Evolutionary conservation across 345 rosid species (phyloP).

Genomic region (Sonneratia alba): DNA sequence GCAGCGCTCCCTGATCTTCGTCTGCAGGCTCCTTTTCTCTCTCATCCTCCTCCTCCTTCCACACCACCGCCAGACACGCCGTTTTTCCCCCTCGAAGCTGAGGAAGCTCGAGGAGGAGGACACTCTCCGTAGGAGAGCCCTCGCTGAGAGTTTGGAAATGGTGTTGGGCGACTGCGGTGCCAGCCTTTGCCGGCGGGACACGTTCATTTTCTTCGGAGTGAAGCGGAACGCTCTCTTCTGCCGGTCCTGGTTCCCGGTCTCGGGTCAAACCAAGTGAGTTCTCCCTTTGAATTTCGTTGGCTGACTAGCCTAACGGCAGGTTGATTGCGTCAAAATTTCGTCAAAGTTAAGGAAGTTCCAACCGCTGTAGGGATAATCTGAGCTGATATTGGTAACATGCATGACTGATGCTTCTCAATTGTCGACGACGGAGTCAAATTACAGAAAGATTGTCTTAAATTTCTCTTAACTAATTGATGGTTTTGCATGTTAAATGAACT

Average conservation of each 20-base stretch:
- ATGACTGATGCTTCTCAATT: neutral
- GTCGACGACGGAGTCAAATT: neutral
- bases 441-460: no score
- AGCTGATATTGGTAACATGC: neutral
- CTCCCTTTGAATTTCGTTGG: neutral
- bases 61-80: slow-evolving; percentile 32
- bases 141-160: slow-evolving; percentile 67
- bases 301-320: neutral
- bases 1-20: slow-evolving; percentile 32
- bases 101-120: slow-evolving; percentile 83
- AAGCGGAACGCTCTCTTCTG: slow-evolving; percentile 69
- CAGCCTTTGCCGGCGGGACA: slow-evolving; percentile 30
- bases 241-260: slow-evolving; percentile 74
- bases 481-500: neutral
- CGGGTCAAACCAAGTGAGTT: slow-evolving; percentile 53
- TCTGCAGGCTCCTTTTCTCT: slow-evolving; percentile 43
- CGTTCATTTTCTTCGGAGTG: slow-evolving; percentile 54
- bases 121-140: slow-evolving; percentile 60
- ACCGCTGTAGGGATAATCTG: neutral
- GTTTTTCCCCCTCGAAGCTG: slow-evolving; percentile 22
- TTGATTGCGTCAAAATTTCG: neutral
- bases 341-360: neutral
- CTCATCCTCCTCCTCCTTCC: slow-evolving; percentile 55
- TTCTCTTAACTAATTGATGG: neutral
- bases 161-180: slow-evolving; percentile 26